Conservation (phyloP, 192 early-diverging fungal genomes). For the Jimgerdemannia lactiflua region DNA sequence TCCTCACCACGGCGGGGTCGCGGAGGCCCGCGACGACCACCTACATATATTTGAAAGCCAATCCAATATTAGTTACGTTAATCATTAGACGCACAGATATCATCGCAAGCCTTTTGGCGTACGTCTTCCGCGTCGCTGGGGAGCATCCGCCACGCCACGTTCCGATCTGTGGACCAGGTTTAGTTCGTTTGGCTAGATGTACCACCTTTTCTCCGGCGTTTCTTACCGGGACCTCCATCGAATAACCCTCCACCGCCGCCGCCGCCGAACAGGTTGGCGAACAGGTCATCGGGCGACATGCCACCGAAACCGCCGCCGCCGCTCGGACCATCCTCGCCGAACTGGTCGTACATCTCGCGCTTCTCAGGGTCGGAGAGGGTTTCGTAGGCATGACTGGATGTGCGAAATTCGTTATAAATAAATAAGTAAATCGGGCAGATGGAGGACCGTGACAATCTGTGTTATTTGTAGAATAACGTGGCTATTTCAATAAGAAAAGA, state of each 20-base stretch:
- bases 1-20: conserved; percentile 46
- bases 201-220: conserved; percentile 9
- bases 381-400: conserved; percentile 79
- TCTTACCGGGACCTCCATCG: conserved; percentile 15
- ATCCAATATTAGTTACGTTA: background rate
- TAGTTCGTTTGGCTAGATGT: background rate
- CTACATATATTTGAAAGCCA: background rate
- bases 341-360: conserved; percentile 86
- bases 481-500: background rate
- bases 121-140: no score
- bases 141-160: no score
- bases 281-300: conserved; percentile 82
- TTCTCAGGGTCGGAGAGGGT: conserved; percentile 77
- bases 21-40: conserved; percentile 29
- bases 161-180: no score
- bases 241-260: conserved; percentile 47
- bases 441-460: no score
- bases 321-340: conserved; percentile 84
- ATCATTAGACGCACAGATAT: background rate
- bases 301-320: conserved; percentile 58
- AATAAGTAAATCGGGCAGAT: background rate
- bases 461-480: no score
- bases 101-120: background rate
- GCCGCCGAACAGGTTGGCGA: conserved; percentile 82
- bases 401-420: no score